Percentiles rank a stretch among this genome's conserved stretches.
These are phyloP conservation scores for Aristolochia californica DNA, from an alignment of 164 flowering plant genomes.

Conservation along the genomic window DNA sequence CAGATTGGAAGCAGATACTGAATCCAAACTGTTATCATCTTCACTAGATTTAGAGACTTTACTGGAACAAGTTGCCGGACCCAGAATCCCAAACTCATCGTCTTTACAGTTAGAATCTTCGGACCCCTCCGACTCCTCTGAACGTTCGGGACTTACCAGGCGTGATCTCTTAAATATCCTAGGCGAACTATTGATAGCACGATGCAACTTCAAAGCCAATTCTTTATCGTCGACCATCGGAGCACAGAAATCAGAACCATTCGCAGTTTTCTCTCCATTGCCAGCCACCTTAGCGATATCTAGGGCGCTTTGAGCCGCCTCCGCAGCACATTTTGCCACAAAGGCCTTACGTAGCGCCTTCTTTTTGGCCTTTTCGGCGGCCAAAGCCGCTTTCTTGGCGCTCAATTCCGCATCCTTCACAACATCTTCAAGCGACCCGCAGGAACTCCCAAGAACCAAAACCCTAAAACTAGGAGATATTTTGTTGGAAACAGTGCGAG, in stretches of 20 bases:
- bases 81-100: slow-evolving; percentile 7
- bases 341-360: slow-evolving; percentile 24
- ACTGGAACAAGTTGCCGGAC: slow-evolving; percentile 29
- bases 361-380: slow-evolving; percentile 24
- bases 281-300: slow-evolving; percentile 10
- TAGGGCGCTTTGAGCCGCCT: slow-evolving; percentile 21
- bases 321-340: slow-evolving; percentile 26
- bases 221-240: slow-evolving; percentile 23
- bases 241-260: neutral
- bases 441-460: neutral
- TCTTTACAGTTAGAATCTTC: slow-evolving; percentile 4
- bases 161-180: slow-evolving; percentile 25
- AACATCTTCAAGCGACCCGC: slow-evolving; percentile 20
- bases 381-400: slow-evolving; percentile 21
- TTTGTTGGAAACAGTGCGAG: slow-evolving; percentile 17
- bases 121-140: no score
- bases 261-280: slow-evolving; percentile 6
- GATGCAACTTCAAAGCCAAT: slow-evolving; percentile 41
- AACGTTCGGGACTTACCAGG: no score
- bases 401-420: slow-evolving; percentile 26
- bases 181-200: slow-evolving; percentile 44
- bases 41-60: slow-evolving; percentile 14
- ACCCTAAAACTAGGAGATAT: neutral
- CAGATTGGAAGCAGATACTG: slow-evolving; percentile 11
- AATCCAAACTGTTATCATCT: slow-evolving; percentile 18